phyloP scores from a whole-genome alignment of 176 grass and related monocot species.

The Chloris gayana region DNA sequence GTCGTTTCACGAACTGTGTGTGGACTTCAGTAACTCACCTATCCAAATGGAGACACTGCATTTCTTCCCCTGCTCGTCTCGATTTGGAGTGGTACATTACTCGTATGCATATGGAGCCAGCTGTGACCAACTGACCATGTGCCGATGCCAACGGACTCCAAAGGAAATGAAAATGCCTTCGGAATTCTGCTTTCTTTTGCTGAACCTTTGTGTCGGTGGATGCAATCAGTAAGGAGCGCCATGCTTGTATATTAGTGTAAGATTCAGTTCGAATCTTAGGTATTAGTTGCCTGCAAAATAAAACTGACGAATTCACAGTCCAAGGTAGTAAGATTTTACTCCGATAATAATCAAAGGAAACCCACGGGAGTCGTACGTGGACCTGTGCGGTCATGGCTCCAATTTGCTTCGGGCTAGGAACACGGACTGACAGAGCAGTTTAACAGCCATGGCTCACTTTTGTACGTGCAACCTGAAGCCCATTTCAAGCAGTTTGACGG shows the following conservation, averaged over 20 bases:
- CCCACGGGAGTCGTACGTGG: not conserved
- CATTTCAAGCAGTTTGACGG: not conserved
- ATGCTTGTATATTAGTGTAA: not conserved
- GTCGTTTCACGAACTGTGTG: slow-evolving; percentile 16
- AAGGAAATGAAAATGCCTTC: not conserved
- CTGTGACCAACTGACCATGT: not conserved
- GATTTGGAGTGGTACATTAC: not conserved
- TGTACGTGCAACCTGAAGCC: too few species aligned
- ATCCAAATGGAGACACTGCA: not conserved
- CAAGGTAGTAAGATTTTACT: not conserved
- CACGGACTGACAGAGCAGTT: not conserved
- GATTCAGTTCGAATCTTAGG: not conserved
- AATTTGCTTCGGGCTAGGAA: not conserved
- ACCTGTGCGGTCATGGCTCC: not conserved
- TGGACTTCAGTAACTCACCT: not conserved
- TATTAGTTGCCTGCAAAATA: not conserved
- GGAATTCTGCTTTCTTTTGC: not conserved
- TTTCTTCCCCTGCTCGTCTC: not conserved
- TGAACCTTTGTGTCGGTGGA: not conserved
- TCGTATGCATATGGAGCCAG: not conserved
- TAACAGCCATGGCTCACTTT: too few species aligned
- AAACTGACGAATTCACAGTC: not conserved
- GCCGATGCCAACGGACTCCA: not conserved
- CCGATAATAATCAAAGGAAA: not conserved
- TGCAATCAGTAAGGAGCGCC: too few species aligned